Evolutionary conservation across 495 filamentous ascomycete species (phyloP).

Genomic region (Viridothelium virens): DNA sequence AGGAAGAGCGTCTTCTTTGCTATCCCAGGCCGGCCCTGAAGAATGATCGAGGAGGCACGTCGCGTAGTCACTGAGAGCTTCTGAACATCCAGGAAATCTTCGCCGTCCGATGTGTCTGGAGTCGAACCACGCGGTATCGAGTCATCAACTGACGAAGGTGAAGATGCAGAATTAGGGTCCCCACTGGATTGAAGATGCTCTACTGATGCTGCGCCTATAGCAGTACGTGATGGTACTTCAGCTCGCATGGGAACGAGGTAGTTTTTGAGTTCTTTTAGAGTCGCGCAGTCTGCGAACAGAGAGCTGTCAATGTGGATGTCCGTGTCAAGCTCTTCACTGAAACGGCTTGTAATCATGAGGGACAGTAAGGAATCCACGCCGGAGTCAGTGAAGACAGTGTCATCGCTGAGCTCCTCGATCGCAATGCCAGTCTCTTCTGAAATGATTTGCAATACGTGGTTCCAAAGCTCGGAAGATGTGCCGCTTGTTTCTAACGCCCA

Average conservation of each 20-base stretch:
- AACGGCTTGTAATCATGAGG: constrained; percentile 37
- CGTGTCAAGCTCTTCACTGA: constrained; percentile 42
- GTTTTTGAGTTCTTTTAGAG: constrained; percentile 40
- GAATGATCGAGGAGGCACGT: constrained; percentile 44
- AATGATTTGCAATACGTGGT: constrained; percentile 40
- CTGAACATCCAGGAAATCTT: constrained; percentile 2
- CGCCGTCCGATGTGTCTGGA: not conserved
- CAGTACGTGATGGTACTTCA: not conserved
- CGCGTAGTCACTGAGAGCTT: not conserved
- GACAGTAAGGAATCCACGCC: constrained; percentile 50
- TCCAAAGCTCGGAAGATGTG: not conserved
- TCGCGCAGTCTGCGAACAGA: constrained; percentile 38
- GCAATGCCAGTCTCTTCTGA: constrained; percentile 59
- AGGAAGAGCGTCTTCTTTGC: constrained; percentile 42
- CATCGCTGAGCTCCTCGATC: constrained; percentile 51
- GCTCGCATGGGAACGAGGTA: constrained; percentile 19
- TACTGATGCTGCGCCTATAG: not conserved
- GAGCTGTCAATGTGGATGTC: constrained; percentile 11
- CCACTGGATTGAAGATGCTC: not conserved
- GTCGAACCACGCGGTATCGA: not conserved
- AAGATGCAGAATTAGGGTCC: constrained; percentile 12
- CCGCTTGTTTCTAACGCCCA: not conserved
- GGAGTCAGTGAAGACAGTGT: constrained; percentile 44
- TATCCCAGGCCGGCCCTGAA: constrained; percentile 43
- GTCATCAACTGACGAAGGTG: constrained; percentile 30